Evolutionary conservation across 441 rosid genomes (phyloP), one percentile per base, ranked within the genome.

Genomic region (Brassica balearica): DNA sequence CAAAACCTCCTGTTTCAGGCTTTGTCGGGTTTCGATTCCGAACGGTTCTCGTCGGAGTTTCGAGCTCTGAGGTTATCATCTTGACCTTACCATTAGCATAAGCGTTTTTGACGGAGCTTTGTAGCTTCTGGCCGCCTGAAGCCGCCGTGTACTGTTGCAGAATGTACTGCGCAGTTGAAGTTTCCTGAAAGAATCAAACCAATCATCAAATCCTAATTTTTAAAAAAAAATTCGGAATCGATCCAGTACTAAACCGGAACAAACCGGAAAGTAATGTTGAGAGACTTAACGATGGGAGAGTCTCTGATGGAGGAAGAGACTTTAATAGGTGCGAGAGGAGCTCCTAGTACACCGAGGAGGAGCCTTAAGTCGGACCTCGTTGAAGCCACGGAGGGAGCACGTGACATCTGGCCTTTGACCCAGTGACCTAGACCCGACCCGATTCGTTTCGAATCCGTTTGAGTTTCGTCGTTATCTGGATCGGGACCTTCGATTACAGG

Each of bases 71-170:
- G 56, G 93, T 88, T 38, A 87, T 81, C 98, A 94, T 92, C 82
- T 80, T 87, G 11, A 92, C 76, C 85, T 91, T 94, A 14, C 98
- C 98, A 92, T 91, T 91, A 0, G 92, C 98, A 72, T 94, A 94
- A 0, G 97, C 91, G 69, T 94, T 94, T 70, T 85, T 83, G 60
- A 91, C 84, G 1, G 94, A 84, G 87, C 71, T 90, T 74, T 90
- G 95, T 72, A 91, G 67, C 87, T 86, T 90, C 81, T 82, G 88
- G 69, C 97, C 97, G 1, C 98, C 97, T 4, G 90, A 91, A 23
- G 98, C 97, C 1, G 98, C 97, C 25, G 87, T 92, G 80, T 95
- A 95, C 80, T 95, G 98, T 85, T 95, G 98, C 65, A 92, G 83
- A 65, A 95, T 95, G 85, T 92, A 95, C 75, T 92, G 97, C 8